Percentiles rank a stretch among this genome's conserved stretches.
Conservation (phyloP, 495 filamentous ascomycete genomes). For the Terfezia claveryi region DNA sequence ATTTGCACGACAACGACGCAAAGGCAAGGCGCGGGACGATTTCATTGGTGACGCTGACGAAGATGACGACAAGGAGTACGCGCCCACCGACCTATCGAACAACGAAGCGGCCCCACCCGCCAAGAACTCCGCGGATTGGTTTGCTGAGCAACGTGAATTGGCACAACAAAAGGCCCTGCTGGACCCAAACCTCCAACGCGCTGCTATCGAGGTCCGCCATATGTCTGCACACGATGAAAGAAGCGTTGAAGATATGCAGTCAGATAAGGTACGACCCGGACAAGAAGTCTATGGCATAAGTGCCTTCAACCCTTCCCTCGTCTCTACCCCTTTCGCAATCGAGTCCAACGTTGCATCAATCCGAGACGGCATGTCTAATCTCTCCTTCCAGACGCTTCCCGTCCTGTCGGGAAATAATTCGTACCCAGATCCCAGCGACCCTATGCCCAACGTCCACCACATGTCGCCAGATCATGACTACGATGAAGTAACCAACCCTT, state of each 20-base stretch:
- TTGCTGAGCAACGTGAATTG: slow-evolving; percentile 17
- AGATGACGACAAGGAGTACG: slow-evolving; percentile 6
- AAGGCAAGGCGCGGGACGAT: slow-evolving; percentile 12
- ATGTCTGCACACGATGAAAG: slow-evolving; percentile 9
- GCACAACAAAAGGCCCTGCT: slow-evolving; percentile 14
- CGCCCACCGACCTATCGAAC: slow-evolving; percentile 8
- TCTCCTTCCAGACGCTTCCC: slow-evolving; percentile 14
- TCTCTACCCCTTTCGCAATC: slow-evolving; percentile 15
- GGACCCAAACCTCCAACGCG: slow-evolving; percentile 9
- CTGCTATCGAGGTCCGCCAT: slow-evolving; percentile 14
- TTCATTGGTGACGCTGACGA: slow-evolving; percentile 11
- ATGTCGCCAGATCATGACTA: slow-evolving; percentile 34
- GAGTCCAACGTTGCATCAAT: slow-evolving; percentile 17
- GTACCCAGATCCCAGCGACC: slow-evolving; percentile 32
- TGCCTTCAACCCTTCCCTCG: slow-evolving; percentile 17
- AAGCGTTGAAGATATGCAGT: slow-evolving; percentile 10
- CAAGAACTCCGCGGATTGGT: slow-evolving; percentile 9
- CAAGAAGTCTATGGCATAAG: slow-evolving; percentile 16
- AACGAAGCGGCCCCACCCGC: slow-evolving; percentile 1
- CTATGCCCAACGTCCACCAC: slow-evolving; percentile 45
- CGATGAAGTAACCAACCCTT: slow-evolving; percentile 59
- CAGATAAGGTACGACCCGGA: slow-evolving; percentile 15
- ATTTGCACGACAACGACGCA: slow-evolving; percentile 14
- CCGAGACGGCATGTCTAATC: slow-evolving; percentile 17
- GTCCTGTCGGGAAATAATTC: slow-evolving; percentile 3